These are phyloP conservation scores for Plantago ovata DNA, from an alignment of 257 asterid genomes.

Conservation along the genomic window DNA sequence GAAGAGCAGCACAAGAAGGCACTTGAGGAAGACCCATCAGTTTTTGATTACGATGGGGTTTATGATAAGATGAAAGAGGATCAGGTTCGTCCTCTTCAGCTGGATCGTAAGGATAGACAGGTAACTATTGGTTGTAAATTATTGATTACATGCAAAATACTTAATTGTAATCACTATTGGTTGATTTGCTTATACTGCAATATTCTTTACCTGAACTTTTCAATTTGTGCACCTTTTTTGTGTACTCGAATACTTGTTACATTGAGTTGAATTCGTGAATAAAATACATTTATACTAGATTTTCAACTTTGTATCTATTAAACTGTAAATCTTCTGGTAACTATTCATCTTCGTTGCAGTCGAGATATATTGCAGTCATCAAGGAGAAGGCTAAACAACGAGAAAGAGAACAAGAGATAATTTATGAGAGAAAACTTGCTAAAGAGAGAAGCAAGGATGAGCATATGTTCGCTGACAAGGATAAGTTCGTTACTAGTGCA, in stretches of 20 bases:
- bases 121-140: no score
- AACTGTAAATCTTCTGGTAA: constrained; percentile 1
- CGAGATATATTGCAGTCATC: constrained; percentile 60
- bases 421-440: constrained; percentile 89
- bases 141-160: no score
- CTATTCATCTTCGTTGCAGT: constrained; percentile 43
- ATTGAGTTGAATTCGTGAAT: not conserved
- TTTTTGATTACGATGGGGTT: constrained; percentile 85
- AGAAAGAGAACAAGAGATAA: constrained; percentile 77
- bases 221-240: not conserved
- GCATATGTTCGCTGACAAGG: constrained; percentile 76
- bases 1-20: constrained; percentile 92
- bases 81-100: constrained; percentile 15
- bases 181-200: no score
- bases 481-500: constrained; percentile 78
- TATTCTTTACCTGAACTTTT: not conserved
- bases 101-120: constrained; percentile 69
- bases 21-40: constrained; percentile 85
- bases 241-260: not conserved
- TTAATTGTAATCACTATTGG: no score
- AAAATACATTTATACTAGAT: constrained; percentile 1
- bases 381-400: constrained; percentile 75
- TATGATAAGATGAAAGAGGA: constrained; percentile 67
- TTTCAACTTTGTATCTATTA: constrained; percentile 3
- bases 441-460: constrained; percentile 86